A percentile compares a stretch with the other conserved stretches of the same genome.
Evolutionary conservation across 2,329 filamentous ascomycete genomes (phyloP).

Genomic region (Neonectria sp.): DNA sequence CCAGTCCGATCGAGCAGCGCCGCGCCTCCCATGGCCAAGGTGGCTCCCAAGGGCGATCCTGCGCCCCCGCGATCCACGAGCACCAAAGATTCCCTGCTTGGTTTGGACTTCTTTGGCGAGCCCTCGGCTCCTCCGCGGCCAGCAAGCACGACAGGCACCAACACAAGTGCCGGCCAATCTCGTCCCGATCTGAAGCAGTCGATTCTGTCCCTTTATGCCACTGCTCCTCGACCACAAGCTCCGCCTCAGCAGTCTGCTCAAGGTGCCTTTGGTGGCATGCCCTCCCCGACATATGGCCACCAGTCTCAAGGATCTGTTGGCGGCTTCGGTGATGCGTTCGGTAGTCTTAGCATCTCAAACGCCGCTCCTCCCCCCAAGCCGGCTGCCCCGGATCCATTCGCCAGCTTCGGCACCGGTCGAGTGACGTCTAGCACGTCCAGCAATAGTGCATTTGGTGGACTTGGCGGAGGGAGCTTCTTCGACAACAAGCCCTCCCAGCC

Average conservation of each 20-base stretch:
- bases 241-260: conserved; percentile 65
- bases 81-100: conserved; percentile 90
- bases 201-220: conserved; percentile 94
- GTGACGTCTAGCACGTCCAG: conserved; percentile 56
- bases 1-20: conserved; percentile 82
- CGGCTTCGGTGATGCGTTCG: conserved; percentile 83
- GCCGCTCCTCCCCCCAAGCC: conserved; percentile 59
- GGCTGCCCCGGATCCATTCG: conserved; percentile 69
- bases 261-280: conserved; percentile 78
- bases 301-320: conserved; percentile 67
- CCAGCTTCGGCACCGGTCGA: conserved; percentile 66
- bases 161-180: conserved; percentile 75
- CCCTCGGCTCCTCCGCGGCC: conserved; percentile 81
- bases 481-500: conserved; percentile 78
- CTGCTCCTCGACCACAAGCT: conserved; percentile 82
- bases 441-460: conserved; percentile 62
- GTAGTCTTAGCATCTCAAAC: conserved; percentile 62
- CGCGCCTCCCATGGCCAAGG: conserved; percentile 73
- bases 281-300: conserved; percentile 68
- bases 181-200: conserved; percentile 97
- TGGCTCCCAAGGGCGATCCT: conserved; percentile 73
- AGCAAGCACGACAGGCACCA: conserved; percentile 82
- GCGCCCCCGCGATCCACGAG: conserved; percentile 78
- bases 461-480: conserved; percentile 87
- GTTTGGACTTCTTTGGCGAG: conserved; percentile 91